A percentile compares a stretch with the other conserved stretches of the same genome.
phyloP scores from a whole-genome alignment of 192 early-diverging fungal genomes.

The Helicostylum pulchrum region DNA sequence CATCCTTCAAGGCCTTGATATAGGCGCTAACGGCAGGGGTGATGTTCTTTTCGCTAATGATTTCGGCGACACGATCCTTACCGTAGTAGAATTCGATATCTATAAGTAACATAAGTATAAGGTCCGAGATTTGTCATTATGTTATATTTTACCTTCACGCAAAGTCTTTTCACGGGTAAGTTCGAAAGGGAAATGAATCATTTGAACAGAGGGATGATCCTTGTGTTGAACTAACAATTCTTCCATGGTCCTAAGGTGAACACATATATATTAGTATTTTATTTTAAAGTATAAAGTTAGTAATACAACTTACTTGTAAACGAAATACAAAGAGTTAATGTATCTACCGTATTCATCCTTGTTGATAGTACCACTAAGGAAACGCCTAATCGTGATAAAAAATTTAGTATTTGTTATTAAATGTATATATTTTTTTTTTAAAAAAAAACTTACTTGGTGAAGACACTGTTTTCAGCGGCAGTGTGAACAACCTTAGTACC shows the following conservation, averaged over 20 bases:
- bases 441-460: conserved; percentile 38
- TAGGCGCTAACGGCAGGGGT: conserved; percentile 50
- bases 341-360: conserved; percentile 42
- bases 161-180: conserved; percentile 39
- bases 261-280: not conserved
- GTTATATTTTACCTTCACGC: conserved; percentile 30
- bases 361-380: conserved; percentile 43
- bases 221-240: conserved; percentile 38
- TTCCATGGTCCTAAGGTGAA: conserved; percentile 37
- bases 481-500: conserved; percentile 52
- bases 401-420: not conserved
- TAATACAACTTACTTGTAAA: conserved; percentile 36
- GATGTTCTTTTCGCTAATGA: conserved; percentile 20
- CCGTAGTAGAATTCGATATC: conserved; percentile 52
- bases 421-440: not conserved
- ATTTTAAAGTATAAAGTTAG: not conserved
- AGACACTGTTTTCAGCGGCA: conserved; percentile 50
- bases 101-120: not conserved
- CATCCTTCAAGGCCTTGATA: conserved; percentile 40
- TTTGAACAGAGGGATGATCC: conserved; percentile 46
- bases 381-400: conserved; percentile 22
- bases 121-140: not conserved
- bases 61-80: conserved; percentile 33
- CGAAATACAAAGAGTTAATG: conserved; percentile 44
- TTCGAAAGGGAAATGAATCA: conserved; percentile 51